phyloP scores from a whole-genome alignment of 2,329 filamentous ascomycete species.

The Domatiomyces catenatus region DNA sequence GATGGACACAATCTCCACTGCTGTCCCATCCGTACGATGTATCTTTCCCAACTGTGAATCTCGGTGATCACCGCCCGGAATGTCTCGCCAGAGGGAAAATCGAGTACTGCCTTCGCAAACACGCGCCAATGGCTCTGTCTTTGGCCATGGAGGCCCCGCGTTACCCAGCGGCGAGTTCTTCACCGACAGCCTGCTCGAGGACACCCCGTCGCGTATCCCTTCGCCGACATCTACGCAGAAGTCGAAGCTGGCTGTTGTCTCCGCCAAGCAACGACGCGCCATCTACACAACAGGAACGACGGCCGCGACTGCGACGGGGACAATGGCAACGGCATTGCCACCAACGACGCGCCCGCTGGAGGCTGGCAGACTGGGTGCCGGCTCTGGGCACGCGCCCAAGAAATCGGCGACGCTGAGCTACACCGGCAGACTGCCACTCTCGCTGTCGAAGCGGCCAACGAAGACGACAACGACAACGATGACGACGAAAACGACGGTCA shows the following conservation, averaged over 20 bases:
- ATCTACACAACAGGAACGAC: constrained; percentile 11
- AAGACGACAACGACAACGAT: not conserved
- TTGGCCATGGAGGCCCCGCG: constrained; percentile 3
- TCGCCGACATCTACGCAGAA: constrained; percentile 7
- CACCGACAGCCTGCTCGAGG: constrained; percentile 17
- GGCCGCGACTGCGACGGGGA: not conserved
- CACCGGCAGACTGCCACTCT: not conserved
- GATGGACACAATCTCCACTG: not conserved
- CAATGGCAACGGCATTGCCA: not conserved
- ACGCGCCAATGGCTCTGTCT: constrained; percentile 5
- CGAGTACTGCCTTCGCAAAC: constrained; percentile 7
- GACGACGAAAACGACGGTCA: not conserved
- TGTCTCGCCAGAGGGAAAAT: constrained; percentile 15
- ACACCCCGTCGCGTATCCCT: constrained; percentile 12
- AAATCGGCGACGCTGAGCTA: not conserved
- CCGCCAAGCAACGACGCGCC: constrained; percentile 19
- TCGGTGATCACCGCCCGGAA: not conserved
- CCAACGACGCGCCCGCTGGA: not conserved
- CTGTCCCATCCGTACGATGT: not conserved
- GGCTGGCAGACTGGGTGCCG: no score
- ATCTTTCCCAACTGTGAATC: not conserved
- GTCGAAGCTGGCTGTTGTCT: constrained; percentile 1
- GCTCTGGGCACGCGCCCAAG: not conserved
- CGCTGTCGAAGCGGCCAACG: not conserved
- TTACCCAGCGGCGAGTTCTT: constrained; percentile 15